Conservation (phyloP, 2,329 filamentous ascomycete genomes). For the Colletotrichum lentis region DNA sequence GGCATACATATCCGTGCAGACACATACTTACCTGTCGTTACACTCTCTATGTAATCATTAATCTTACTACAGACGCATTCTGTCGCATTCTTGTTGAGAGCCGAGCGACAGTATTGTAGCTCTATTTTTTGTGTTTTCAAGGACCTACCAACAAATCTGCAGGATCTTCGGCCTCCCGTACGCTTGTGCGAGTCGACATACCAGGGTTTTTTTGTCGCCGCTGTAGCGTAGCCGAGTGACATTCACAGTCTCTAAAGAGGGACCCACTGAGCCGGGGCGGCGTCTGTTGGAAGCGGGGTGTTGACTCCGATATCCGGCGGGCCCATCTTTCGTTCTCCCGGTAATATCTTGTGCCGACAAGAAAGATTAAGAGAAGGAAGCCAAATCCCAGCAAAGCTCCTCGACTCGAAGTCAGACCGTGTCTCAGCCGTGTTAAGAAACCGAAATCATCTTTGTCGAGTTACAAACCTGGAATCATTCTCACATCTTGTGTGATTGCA, state of each 20-base stretch:
- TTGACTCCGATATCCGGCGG: not conserved
- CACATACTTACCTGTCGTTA: not conserved
- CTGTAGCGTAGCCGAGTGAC: not conserved
- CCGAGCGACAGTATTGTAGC: not conserved
- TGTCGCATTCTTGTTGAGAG: not conserved
- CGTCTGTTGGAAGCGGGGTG: not conserved
- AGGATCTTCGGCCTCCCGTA: not conserved
- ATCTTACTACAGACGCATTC: not conserved
- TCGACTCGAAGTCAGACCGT: no score
- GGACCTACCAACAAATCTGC: not conserved
- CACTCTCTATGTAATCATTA: slow-evolving; percentile 18
- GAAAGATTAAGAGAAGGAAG: not conserved
- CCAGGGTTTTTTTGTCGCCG: not conserved
- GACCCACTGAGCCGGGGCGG: not conserved
- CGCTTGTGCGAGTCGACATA: not conserved
- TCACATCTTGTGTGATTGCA: slow-evolving; percentile 17
- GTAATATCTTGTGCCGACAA: not conserved
- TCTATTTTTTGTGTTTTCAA: not conserved
- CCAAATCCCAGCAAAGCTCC: not conserved
- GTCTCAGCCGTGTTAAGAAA: not conserved
- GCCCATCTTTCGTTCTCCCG: not conserved
- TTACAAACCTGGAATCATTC: not conserved
- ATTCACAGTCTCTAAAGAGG: not conserved
- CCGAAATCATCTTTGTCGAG: not conserved
- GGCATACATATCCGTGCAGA: not conserved